Conservation (phyloP, 768 basidiomycete species). For the Lactarius trivialis region DNA sequence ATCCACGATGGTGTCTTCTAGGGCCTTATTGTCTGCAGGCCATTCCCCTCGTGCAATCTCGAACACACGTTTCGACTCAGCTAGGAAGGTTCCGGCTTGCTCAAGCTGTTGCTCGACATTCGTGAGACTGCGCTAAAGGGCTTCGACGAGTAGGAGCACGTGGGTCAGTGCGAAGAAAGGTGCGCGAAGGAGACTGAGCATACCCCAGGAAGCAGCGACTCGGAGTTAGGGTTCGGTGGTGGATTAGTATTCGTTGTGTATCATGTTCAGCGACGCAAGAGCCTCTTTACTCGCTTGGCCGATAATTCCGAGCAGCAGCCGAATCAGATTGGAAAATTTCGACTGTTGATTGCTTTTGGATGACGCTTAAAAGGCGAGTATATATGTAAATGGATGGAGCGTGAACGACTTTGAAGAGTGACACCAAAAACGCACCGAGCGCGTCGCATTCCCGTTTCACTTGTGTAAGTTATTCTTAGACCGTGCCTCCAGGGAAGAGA, state of each 20-base stretch:
- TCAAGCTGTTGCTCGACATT: conserved; percentile 48
- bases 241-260: conserved; percentile 74
- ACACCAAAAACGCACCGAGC: too few species aligned
- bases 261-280: conserved; percentile 57
- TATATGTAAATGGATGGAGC: too few species aligned
- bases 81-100: conserved; percentile 42
- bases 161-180: neutral
- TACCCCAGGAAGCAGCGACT: conserved; percentile 65
- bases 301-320: conserved; percentile 56
- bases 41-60: conserved; percentile 67
- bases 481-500: too few species aligned
- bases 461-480: too few species aligned
- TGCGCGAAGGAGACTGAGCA: conserved; percentile 21
- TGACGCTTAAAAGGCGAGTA: too few species aligned
- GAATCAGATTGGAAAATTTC: too few species aligned
- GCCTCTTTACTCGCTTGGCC: conserved; percentile 77
- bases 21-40: conserved; percentile 69
- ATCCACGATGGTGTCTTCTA: conserved; percentile 79
- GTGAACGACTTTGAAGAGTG: too few species aligned
- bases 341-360: too few species aligned
- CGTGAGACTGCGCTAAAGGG: conserved; percentile 57
- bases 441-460: too few species aligned
- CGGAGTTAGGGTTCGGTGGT: conserved; percentile 66
- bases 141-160: conserved; percentile 35
- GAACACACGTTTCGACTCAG: conserved; percentile 55